Evolutionary conservation across 2,329 filamentous ascomycete species (phyloP).

Genomic region (Phoma herbarum): DNA sequence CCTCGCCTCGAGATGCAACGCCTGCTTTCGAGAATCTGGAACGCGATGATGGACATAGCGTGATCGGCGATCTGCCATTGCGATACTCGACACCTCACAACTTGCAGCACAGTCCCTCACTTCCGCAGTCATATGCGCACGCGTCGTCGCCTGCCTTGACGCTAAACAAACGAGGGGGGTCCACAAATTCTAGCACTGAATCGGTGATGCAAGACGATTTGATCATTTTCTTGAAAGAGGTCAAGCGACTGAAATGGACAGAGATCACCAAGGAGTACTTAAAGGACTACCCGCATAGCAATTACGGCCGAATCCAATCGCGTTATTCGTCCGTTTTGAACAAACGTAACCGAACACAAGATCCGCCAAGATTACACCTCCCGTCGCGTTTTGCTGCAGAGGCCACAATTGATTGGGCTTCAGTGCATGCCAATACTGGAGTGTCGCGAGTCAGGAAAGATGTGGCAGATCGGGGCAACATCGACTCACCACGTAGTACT

Average conservation of each 20-base stretch:
- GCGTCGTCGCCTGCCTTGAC: neutral
- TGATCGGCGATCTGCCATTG: neutral
- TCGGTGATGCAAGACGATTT: conserved; percentile 39
- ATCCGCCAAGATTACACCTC: conserved; percentile 33
- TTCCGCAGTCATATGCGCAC: neutral
- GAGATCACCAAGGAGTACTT: conserved; percentile 43
- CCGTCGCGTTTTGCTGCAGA: conserved; percentile 41
- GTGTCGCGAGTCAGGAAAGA: neutral
- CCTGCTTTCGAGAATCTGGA: neutral
- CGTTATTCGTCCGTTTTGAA: conserved; percentile 41
- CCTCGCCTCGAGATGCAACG: neutral
- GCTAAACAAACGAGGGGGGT: neutral
- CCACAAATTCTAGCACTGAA: neutral
- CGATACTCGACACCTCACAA: neutral
- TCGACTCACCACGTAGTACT: neutral
- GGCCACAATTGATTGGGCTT: conserved; percentile 34
- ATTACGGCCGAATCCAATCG: conserved; percentile 33
- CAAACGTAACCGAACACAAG: conserved; percentile 37
- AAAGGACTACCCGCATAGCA: conserved; percentile 45
- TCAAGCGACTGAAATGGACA: conserved; percentile 48
- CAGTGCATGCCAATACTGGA: conserved; percentile 22
- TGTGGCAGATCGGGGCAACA: neutral
- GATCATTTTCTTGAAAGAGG: conserved; percentile 54
- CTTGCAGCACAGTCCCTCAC: neutral
- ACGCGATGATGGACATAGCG: neutral